Percentiles rank a stretch among this genome's conserved stretches.
Conservation (phyloP, 345 rosid species). For the Eucalyptus cladocalyx region DNA sequence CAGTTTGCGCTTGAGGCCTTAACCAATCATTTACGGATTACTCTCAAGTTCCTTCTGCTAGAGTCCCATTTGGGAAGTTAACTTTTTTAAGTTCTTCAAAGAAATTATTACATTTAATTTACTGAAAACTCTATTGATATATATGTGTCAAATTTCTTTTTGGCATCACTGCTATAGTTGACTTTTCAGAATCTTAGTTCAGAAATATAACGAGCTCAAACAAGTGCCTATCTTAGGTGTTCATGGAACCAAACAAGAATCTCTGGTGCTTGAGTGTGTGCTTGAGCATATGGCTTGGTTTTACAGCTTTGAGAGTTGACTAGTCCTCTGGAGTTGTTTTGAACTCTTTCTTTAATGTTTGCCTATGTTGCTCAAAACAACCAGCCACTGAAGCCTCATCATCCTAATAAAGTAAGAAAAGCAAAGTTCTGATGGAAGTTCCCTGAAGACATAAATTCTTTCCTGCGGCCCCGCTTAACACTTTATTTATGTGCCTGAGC, state of each 20-base stretch:
- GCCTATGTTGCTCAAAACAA: neutral
- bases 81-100: neutral
- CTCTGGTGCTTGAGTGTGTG: neutral
- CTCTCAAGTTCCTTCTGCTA: neutral
- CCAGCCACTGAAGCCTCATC: neutral
- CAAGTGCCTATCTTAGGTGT: neutral
- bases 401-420: neutral
- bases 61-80: neutral
- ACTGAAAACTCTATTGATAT: neutral
- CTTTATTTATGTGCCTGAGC: neutral
- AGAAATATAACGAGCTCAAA: neutral
- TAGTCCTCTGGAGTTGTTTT: neutral
- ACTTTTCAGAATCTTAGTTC: neutral
- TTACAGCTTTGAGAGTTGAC: neutral
- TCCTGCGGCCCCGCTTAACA: neutral
- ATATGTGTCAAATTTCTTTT: neutral
- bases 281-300: neutral
- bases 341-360: neutral
- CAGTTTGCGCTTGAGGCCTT: neutral
- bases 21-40: neutral
- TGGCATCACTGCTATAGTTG: neutral
- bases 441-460: neutral
- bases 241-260: neutral
- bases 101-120: neutral
- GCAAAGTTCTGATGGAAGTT: neutral